Conservation (phyloP, 768 basidiomycete species). For the Suillus weaverae region DNA sequence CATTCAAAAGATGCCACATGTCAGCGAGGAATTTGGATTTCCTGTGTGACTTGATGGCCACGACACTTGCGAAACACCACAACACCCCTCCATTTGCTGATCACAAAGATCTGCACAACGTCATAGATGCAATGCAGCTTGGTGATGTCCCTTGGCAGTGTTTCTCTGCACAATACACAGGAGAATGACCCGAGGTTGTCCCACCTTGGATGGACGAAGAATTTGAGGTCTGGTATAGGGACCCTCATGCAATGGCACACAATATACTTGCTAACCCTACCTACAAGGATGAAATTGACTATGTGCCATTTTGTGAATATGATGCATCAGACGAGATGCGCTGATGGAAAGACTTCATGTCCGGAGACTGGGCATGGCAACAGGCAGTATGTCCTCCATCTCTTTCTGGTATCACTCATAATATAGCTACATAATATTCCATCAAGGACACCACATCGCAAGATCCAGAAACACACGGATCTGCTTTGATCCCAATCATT, state of each 20-base stretch:
- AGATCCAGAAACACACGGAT: too few species aligned
- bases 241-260: slow-evolving; percentile 16
- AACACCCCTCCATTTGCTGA: not conserved
- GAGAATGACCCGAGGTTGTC: slow-evolving; percentile 13
- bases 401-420: too few species aligned
- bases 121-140: slow-evolving; percentile 9
- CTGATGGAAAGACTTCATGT: too few species aligned
- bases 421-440: too few species aligned
- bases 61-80: not conserved
- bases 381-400: too few species aligned
- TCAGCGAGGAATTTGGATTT: slow-evolving; percentile 6
- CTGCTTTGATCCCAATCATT: too few species aligned
- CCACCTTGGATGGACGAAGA: slow-evolving; percentile 28
- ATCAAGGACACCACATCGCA: too few species aligned
- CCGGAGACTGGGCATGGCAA: too few species aligned
- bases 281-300: too few species aligned
- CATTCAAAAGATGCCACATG: slow-evolving; percentile 22
- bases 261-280: too few species aligned
- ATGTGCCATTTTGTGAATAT: too few species aligned
- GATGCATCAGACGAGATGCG: too few species aligned
- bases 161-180: slow-evolving; percentile 18
- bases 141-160: slow-evolving; percentile 33
- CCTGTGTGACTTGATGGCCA: not conserved
- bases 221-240: slow-evolving; percentile 30
- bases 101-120: not conserved